A percentile compares a stretch with the other conserved stretches of the same genome.
Evolutionary conservation across 805 yeast species (phyloP).

Genomic region (Cyberlindnera mrakii): DNA sequence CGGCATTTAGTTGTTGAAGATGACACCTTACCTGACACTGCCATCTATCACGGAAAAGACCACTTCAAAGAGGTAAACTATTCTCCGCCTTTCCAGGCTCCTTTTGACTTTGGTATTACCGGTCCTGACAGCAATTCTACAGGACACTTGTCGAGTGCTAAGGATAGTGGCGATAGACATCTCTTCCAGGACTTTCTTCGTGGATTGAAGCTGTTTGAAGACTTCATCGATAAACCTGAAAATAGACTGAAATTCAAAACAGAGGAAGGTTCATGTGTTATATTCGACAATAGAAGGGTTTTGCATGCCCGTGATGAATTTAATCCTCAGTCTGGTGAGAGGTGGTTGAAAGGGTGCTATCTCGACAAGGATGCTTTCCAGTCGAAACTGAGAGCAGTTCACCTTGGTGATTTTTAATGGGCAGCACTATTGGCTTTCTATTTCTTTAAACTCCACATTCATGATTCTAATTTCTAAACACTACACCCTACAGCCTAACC

Average conservation of each 20-base stretch:
- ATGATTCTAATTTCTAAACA: no score
- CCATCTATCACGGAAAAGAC: slow-evolving; percentile 8
- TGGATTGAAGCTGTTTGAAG: slow-evolving; percentile 58
- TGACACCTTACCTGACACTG: slow-evolving; percentile 18
- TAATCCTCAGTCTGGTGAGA: slow-evolving; percentile 38
- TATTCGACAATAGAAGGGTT: slow-evolving; percentile 66
- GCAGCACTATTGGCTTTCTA: no score
- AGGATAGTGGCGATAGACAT: slow-evolving; percentile 33
- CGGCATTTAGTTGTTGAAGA: slow-evolving; percentile 61
- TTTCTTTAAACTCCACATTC: no score
- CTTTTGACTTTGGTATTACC: slow-evolving; percentile 53
- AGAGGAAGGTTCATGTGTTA: slow-evolving; percentile 54
- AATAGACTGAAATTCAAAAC: slow-evolving; percentile 52
- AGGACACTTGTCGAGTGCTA: slow-evolving; percentile 26
- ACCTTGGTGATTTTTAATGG: slow-evolving; percentile 1
- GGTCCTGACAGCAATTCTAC: slow-evolving; percentile 16
- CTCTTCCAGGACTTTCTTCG: slow-evolving; percentile 49
- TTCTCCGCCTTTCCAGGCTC: slow-evolving; percentile 83
- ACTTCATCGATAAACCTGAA: slow-evolving; percentile 41
- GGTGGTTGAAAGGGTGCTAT: slow-evolving; percentile 77
- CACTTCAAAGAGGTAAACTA: slow-evolving; percentile 56
- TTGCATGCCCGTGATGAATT: slow-evolving; percentile 57
- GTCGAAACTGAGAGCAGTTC: slow-evolving; percentile 42
- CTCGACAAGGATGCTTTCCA: slow-evolving; percentile 64
- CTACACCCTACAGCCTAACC: no score